A percentile compares a stretch with the other conserved stretches of the same genome.
These are phyloP conservation scores for Cyclostephanos invisitatus DNA, from an alignment of 108 stramenopile genomes.

Conservation along the genomic window DNA sequence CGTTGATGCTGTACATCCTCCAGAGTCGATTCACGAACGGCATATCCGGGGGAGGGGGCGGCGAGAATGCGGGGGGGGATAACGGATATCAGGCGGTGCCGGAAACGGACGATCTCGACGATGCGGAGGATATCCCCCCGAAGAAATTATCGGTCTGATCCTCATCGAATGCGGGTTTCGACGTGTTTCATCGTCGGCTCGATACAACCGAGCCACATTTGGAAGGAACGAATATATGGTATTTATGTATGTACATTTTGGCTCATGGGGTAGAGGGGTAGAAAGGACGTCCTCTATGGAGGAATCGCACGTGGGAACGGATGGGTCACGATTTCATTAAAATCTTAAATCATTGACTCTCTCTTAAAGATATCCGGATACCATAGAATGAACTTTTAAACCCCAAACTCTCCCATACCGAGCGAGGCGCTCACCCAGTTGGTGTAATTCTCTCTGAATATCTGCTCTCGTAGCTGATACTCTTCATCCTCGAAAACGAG, in stretches of 20 bases:
- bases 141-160: no score
- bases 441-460: slow-evolving; percentile 58
- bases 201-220: no score
- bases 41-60: slow-evolving; percentile 18
- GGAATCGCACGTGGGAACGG: no score
- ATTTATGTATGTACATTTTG: no score
- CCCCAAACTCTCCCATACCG: slow-evolving; percentile 75
- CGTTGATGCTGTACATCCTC: slow-evolving; percentile 91
- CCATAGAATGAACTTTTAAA: slow-evolving; percentile 27
- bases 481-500: slow-evolving; percentile 62
- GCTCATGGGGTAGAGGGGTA: no score
- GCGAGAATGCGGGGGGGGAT: background rate
- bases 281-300: no score
- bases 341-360: background rate
- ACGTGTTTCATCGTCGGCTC: no score
- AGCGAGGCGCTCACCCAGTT: slow-evolving; percentile 44
- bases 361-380: background rate
- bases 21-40: slow-evolving; percentile 75
- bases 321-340: no score
- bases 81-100: slow-evolving; percentile 25
- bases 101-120: slow-evolving; percentile 9
- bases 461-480: slow-evolving; percentile 61
- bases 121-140: no score
- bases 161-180: no score
- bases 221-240: no score